Evolutionary conservation across 2,329 filamentous ascomycete species (phyloP), one percentile per base, ranked within the genome.

Genomic region (Sporothrix sp.): DNA sequence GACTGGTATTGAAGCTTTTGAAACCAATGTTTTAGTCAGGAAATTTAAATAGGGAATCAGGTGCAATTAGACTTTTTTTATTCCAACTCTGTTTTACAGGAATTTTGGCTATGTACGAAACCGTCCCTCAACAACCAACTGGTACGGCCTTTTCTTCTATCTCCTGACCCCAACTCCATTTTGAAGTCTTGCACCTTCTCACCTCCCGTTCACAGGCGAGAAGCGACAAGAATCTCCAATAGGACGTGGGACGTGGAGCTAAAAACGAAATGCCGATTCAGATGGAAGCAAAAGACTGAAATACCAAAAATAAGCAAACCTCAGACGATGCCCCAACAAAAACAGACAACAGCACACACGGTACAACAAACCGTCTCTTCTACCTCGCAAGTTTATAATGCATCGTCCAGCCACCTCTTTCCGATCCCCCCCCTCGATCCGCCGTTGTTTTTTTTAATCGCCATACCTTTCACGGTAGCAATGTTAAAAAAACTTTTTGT

Each of bases 61-160:
- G 74, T 75, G 72, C 71, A 68, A 72, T 78, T 77, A 73, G 76
- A 74, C 74, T 14, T 40, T 48, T 48, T 72, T 73, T n/a, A n/a
- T n/a, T 73, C 10, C 63, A 68, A 69, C 74, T 78, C 74, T 78
- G 78, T 75, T 78, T 79, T 79, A 79, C 75, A 79, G 70, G 71
- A 70, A 69, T 69, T 69, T 67, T 68, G 70, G 70, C 66, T 67
- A 67, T 63, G 65, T 53, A 37, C 44, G 33, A 33, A 40, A 65
- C 65, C 67, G 62, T 63, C 61, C 66, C 57, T 63, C 62, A 64
- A 68, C 65, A 66, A 65, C 68, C 66, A 62, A 4, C 13, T 49
- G 44, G 13, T 30, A 8, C 10, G 20, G 10, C 38, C 23, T 5
- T 16, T 28, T 8, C 18, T 28, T 28, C 16, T 14, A 2, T 25